Evolutionary conservation across 2,329 filamentous ascomycete genomes (phyloP), one percentile per base, ranked within the genome.

Genomic region (Emericellopsis cladophorae): DNA sequence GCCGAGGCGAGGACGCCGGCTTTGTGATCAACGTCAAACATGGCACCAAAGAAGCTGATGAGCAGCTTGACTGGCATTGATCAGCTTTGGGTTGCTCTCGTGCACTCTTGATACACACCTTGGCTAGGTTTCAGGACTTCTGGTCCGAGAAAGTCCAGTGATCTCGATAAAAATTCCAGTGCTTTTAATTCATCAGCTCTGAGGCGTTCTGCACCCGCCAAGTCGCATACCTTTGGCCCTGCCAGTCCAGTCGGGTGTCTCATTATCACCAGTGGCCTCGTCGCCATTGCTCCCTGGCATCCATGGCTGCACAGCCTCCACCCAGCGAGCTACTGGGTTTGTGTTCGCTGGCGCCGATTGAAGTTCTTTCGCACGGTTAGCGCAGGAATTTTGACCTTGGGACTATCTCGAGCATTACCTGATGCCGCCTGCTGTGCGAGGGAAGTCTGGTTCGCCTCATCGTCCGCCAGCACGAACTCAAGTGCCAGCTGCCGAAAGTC

Each of bases 1-100:
- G 71, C 61, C 3, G 73, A 72, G 1, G 73, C 65, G 35, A 71
- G 57, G 42, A 77, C 67, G 33, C 74, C 74, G n/a, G 71, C 72
- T 50, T 72, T 72, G 55, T 76, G 72, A 46, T 77, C 73, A 40
- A 72, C 67, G 3, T 69, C 69, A 46, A 76, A 77, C 62, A 77
- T 72, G 43, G 70, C 67, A 12, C 68, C 67, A 42, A 78, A 78
- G 57, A 76, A 78, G 31, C 60, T 59, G 22, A 74, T 59, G 8
- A 74, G 52, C 0, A 72, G 53, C 39, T 67, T 65, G 26, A 72
- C 60, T 46, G 21, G 7, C 4, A 15, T 12, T 5, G 3, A 7
- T 32, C 36, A 32, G 23, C 7, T 16, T 1, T 26, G 29, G 16
- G 2, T 15, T 18, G 12, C 1, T 41, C 14, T 2, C 22, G 12